Conservation (phyloP, 1,139 yeast species). For the Zygoascus meyerae region DNA sequence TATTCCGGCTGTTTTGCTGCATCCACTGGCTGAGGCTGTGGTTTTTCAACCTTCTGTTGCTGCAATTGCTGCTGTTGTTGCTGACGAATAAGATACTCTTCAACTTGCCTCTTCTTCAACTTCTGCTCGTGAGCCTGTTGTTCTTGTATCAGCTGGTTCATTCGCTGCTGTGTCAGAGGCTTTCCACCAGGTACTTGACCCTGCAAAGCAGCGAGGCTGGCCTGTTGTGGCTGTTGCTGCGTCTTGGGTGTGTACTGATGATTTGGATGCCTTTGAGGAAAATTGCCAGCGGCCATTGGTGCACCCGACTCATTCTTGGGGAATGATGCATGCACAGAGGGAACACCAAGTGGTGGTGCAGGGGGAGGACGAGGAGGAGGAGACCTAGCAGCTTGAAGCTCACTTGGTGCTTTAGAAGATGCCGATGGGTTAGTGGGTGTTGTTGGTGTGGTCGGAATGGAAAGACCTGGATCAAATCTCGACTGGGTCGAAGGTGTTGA, state of each 20-base stretch:
- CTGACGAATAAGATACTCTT: slow-evolving; percentile 10
- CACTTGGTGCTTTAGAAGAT: slow-evolving; percentile 5
- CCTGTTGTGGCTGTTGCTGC: slow-evolving; percentile 9
- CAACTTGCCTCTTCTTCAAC: slow-evolving; percentile 12
- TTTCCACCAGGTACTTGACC: slow-evolving; percentile 9
- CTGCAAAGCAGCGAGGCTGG: slow-evolving; percentile 8
- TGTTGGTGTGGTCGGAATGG: slow-evolving; percentile 9
- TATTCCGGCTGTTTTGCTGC: slow-evolving; percentile 14
- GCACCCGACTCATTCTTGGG: slow-evolving; percentile 11
- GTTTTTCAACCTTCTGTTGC: slow-evolving; percentile 15
- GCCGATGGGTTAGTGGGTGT: slow-evolving; percentile 9
- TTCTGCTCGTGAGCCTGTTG: slow-evolving; percentile 12
- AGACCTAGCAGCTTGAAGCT: slow-evolving; percentile 19
- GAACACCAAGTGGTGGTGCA: slow-evolving; percentile 38
- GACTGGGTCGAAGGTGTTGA: neutral
- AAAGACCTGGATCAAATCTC: neutral
- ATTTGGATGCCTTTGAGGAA: slow-evolving; percentile 17
- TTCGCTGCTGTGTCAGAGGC: slow-evolving; percentile 15
- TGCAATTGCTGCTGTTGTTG: slow-evolving; percentile 12
- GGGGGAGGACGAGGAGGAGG: slow-evolving; percentile 40
- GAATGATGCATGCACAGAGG: slow-evolving; percentile 29
- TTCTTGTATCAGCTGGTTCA: slow-evolving; percentile 16
- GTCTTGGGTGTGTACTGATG: slow-evolving; percentile 11
- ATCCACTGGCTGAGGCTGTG: slow-evolving; percentile 13
- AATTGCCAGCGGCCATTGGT: slow-evolving; percentile 13